Base-by-base conservation (phyloP, 2,329 filamentous ascomycete genomes). In the Pseudogymnoascus sp. region DNA sequence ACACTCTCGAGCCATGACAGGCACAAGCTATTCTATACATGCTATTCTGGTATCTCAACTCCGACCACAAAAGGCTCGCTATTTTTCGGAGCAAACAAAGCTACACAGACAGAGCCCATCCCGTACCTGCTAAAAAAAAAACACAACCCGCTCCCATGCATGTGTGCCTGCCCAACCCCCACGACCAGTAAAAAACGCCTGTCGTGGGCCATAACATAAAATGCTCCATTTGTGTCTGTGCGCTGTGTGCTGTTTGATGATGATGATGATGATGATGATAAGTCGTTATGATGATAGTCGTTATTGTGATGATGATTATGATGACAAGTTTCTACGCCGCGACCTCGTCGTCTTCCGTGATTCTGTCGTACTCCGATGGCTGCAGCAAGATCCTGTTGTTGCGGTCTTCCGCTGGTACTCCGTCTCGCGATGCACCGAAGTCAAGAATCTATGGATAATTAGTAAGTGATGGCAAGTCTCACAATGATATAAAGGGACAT, bases 371-470 rank as follows among this genome's bases (percentile, higher is more conserved):
- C 37, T 60, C 59, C 15, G 35, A 40, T 42, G 36, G 35, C 13
- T 39, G 39, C 9, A 87, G 76, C n/a, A 88, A 74, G 62, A 92
- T 92, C 55, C 93, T 87, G 68, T 85, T 86, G 45, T 92, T 92
- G 48, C 93, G 85, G 68, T 92, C 84, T 66, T 88, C 86, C 13
- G 85, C 81, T 2, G 90, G 84, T 64, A 91, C 84, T 60, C 93
- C 93, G 71, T 99, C 94, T 67, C 94, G 88, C 58, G 90, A 87
- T 66, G 94, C 94, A 63, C 94, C 94, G 76, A 97, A 99, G 76
- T 99, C 94, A 64, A 99, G 87, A 67, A 99, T 93, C 94, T 97
- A 67, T 8, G 5, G 1, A 52, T 52, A 64, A 61, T 42, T 36
- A 48, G 70, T 80, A 72, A 78, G 64, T 61, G 40, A 52, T 58